Conservation (phyloP, 2,329 filamentous ascomycete species). For the Calonectria hawksworthii region DNA sequence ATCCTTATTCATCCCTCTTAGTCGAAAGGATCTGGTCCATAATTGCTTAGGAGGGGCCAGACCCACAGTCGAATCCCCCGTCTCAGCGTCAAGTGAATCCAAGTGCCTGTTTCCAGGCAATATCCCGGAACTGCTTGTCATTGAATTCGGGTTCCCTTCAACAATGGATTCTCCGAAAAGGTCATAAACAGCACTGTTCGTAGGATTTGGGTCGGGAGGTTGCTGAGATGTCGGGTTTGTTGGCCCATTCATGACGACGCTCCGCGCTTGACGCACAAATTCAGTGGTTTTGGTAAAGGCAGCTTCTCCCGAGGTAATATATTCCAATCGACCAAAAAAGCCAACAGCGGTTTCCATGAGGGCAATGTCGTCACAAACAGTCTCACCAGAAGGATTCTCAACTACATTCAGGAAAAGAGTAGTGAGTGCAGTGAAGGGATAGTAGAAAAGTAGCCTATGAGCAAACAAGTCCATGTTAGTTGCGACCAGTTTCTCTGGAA, state of each 20-base stretch:
- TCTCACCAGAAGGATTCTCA: neutral
- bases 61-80: no score
- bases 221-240: no score
- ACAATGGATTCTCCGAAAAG: no score
- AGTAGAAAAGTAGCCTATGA: constrained; percentile 13
- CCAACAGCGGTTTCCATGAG: constrained; percentile 19
- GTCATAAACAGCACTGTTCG: no score
- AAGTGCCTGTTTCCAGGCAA: no score
- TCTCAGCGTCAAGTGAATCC: no score
- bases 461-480: neutral
- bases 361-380: constrained; percentile 4
- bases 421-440: constrained; percentile 12
- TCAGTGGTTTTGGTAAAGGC: constrained; percentile 25
- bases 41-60: no score
- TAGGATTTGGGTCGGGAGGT: no score
- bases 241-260: neutral
- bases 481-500: neutral
- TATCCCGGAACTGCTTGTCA: no score
- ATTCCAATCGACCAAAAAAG: constrained; percentile 22
- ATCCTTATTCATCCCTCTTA: no score
- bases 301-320: constrained; percentile 17
- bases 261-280: constrained; percentile 17
- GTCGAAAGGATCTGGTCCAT: no score
- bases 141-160: no score
- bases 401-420: constrained; percentile 10